Evolutionary conservation across 2,329 filamentous ascomycete genomes (phyloP), one percentile per base, ranked within the genome.

Genomic region (Venturia effusa): DNA sequence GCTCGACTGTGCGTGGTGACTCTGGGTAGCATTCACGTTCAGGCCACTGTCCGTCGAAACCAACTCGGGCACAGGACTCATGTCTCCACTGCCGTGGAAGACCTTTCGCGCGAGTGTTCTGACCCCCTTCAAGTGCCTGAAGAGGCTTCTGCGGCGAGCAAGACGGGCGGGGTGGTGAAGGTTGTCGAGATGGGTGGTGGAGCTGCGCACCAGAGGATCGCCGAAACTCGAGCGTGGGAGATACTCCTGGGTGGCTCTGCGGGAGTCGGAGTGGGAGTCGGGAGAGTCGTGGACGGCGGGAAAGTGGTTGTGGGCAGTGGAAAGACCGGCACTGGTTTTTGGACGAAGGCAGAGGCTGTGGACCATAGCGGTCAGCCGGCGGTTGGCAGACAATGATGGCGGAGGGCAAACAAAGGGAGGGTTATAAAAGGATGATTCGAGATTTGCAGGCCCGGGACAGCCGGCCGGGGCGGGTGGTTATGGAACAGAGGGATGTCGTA

Each of bases 231-330:
- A 10, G 30, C 39, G 24, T 8, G 39, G 3, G 24, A 62, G 43
- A 62, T 30, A 62, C 15, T 62, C 60, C 13, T 62, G 41, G 40
- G 60, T 62, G 11, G 60, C 22, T 37, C 60, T 39, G 40, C 60
- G 60, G 41, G 60, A 43, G 24, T 48, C 43, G 15, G 43, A 37
- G 22, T 48, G 24, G 41, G 39, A 4, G 4, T 43, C 19, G 40
- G 3, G 48, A 19, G 32, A n/a, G 27, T 8, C 17, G 8, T 32
- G 60, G 22, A n/a, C 5, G 60, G 7, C n/a, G 22, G 60, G 51
- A 15, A 17, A 51, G 43, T 62, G 24, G 59, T 61, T 61, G 59
- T 45, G 41, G 27, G 17, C 11, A 51, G 22, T 27, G 5, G 15
- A 4, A 27, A 51, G 13, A 22, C 45, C 45, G 45, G 45, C 10